phyloP scores from a whole-genome alignment of 768 basidiomycete genomes.

The Russula earlei region DNA sequence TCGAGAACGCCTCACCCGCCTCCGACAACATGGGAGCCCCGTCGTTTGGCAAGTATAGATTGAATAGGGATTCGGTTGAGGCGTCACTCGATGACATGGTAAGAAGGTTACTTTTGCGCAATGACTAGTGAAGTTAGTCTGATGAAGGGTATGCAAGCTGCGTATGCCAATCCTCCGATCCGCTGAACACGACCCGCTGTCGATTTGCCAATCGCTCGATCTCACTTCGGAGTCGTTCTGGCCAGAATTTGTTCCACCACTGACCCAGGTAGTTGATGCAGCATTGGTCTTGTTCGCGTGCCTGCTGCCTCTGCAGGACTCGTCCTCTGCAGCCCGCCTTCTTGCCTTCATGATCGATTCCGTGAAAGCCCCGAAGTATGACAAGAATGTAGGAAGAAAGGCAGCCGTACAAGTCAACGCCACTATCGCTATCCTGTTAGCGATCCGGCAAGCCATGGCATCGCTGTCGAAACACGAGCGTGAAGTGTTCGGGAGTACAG shows the following conservation, averaged over 20 bases:
- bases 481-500: slow-evolving; percentile 56
- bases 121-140: background rate
- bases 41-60: slow-evolving; percentile 34
- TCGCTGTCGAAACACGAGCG: slow-evolving; percentile 47
- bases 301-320: slow-evolving; percentile 71
- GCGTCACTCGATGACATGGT: slow-evolving; percentile 72
- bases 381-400: slow-evolving; percentile 79
- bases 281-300: slow-evolving; percentile 81
- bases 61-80: slow-evolving; percentile 75
- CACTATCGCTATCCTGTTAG: slow-evolving; percentile 59
- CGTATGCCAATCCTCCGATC: slow-evolving; percentile 74
- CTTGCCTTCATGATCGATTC: slow-evolving; percentile 54
- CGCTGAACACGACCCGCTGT: slow-evolving; percentile 78
- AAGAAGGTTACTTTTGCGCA: slow-evolving; percentile 23
- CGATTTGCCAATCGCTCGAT: slow-evolving; percentile 45
- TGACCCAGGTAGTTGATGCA: slow-evolving; percentile 78
- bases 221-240: slow-evolving; percentile 36
- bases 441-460: slow-evolving; percentile 50
- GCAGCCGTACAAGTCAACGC: slow-evolving; percentile 79
- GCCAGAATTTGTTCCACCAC: slow-evolving; percentile 62
- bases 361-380: slow-evolving; percentile 66
- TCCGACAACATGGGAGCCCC: slow-evolving; percentile 26
- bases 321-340: slow-evolving; percentile 42
- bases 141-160: slow-evolving; percentile 34
- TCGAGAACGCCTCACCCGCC: slow-evolving; percentile 32